A percentile compares a stretch with the other conserved stretches of the same genome.
These are phyloP conservation scores for Colletotrichum tropicale DNA, from an alignment of 2,329 filamentous ascomycete species.

Conservation along the genomic window DNA sequence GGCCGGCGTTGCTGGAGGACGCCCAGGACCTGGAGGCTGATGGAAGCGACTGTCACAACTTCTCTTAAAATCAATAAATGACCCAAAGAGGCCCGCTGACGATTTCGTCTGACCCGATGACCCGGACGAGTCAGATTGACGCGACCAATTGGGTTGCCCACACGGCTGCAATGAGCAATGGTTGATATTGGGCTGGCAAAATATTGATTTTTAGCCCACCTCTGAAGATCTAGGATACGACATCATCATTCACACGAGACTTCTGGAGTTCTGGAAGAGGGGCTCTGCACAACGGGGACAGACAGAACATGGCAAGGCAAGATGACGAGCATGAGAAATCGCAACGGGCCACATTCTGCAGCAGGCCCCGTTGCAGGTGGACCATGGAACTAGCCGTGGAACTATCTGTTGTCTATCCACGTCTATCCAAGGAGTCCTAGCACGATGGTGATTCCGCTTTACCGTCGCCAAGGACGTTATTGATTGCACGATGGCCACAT, in stretches of 20 bases:
- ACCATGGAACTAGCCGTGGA: neutral
- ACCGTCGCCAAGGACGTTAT: neutral
- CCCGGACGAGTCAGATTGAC: conserved; percentile 1
- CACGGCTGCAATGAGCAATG: neutral
- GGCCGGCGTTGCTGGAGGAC: neutral
- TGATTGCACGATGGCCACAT: neutral
- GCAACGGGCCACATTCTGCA: neutral
- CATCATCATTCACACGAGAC: neutral
- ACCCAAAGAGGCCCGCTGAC: neutral
- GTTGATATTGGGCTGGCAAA: conserved; percentile 1
- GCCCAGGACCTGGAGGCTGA: neutral
- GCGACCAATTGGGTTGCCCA: neutral
- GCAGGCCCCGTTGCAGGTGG: conserved; percentile 2
- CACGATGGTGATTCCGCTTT: neutral
- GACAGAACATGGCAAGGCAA: neutral
- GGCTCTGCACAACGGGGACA: neutral
- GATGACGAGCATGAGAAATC: conserved; percentile 13
- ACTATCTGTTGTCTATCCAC: neutral
- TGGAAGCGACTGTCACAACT: neutral
- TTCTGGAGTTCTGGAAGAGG: neutral
- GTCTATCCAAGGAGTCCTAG: neutral
- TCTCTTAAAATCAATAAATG: conserved; percentile 1
- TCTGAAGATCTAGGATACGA: neutral
- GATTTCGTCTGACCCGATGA: conserved; percentile 1
- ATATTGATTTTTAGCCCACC: conserved; percentile 13